Evolutionary conservation across 352 stramenopile species (phyloP), one percentile per base, ranked within the genome.

Genomic region (Phytophthora pluvialis): DNA sequence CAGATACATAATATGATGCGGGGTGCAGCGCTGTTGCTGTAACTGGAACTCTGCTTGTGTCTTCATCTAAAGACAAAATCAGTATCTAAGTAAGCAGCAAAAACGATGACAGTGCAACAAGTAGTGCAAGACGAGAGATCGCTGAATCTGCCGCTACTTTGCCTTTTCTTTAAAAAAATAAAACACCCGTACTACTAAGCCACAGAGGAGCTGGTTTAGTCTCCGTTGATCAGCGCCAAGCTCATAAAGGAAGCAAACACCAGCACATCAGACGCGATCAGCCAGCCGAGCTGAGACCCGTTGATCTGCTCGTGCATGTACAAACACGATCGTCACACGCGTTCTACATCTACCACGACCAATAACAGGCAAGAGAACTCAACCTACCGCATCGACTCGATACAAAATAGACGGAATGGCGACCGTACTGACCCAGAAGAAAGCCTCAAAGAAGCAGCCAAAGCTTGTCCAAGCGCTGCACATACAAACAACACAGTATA

Each of bases 381-480:
- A 54, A 81, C 77, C 42, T 51, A 91, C 80, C 11, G 82, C 80
- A 55, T 86, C 75, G 25, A 88, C 80, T 52, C 80, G 80, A 60
- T 89, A 88, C 33, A 91, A 63, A 49, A 91, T 67, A 15, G 75
- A 87, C 0, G 82, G 82, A 11, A 91, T 81, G 2, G 82, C 82
- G 39, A 89, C 61, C n/a, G 80, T 72, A 38, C 70, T 78, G 7
- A 89, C 71, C 82, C 82, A 91, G 48, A 91, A 86, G 48, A 89
- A 83, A 25, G 80, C 76, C 40, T 91, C 82, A 49, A 91, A 88
- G 59, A 91, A 89, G 54, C 80, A 91, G 2, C 82, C 82, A 53
- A 91, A 89, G 61, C 81, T 86, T 26, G 64, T 84, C 74, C 75
- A 91, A 5, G 75, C 54, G 49, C 68, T 75, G 45, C 12, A 36